These are phyloP conservation scores for Candida sanyaensis DNA, from an alignment of 1,139 yeast species.

Conservation along the genomic window DNA sequence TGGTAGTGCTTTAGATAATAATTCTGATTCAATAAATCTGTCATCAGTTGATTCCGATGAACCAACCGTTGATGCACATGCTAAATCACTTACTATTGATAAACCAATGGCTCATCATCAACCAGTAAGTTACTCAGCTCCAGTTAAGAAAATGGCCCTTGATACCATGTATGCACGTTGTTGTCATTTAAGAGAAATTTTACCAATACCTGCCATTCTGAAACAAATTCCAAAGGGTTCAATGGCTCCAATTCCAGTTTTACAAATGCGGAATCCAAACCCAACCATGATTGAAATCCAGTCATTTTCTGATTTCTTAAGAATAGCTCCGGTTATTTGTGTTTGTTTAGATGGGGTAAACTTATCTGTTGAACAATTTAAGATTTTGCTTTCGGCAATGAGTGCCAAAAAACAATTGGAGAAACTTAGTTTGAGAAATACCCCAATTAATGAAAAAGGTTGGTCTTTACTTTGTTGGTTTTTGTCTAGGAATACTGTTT, in stretches of 20 bases:
- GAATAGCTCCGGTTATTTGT: constrained; percentile 73
- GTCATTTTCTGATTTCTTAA: constrained; percentile 72
- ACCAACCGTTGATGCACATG: constrained; percentile 42
- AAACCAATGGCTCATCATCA: constrained; percentile 45
- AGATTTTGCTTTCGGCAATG: constrained; percentile 61
- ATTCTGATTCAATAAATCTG: constrained; percentile 4
- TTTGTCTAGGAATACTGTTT: constrained; percentile 57
- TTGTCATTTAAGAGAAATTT: constrained; percentile 71
- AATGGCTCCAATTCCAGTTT: constrained; percentile 63
- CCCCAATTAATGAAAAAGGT: constrained; percentile 66
- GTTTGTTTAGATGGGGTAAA: constrained; percentile 71
- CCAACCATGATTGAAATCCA: constrained; percentile 76
- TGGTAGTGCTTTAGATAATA: constrained; percentile 14
- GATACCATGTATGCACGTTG: constrained; percentile 74
- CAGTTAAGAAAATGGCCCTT: constrained; percentile 50
- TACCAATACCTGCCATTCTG: constrained; percentile 75
- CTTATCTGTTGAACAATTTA: constrained; percentile 63
- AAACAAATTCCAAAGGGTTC: constrained; percentile 74
- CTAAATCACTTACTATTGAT: constrained; percentile 45
- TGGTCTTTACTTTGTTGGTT: constrained; percentile 76
- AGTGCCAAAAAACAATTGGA: constrained; percentile 61
- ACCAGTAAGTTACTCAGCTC: constrained; percentile 29
- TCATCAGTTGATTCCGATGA: constrained; percentile 33
- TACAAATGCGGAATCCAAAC: constrained; percentile 68
- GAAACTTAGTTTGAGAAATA: constrained; percentile 69